Percentiles rank a stretch among this genome's conserved stretches.
Evolutionary conservation across 306 rosid species (phyloP).

Genomic region (Herpetospermum pedunculosum): DNA sequence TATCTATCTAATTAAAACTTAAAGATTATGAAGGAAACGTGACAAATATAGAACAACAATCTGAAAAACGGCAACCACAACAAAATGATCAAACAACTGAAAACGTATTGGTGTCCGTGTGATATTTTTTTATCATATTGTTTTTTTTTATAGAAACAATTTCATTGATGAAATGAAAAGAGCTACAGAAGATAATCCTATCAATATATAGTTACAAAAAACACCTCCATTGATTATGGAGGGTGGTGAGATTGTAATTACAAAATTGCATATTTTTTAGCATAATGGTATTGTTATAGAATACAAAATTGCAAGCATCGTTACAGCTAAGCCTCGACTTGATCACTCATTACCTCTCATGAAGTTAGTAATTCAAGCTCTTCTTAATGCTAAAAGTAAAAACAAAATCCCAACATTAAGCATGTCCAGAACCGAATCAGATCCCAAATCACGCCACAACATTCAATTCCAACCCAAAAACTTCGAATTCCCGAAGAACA

Average conservation of each 20-base stretch:
- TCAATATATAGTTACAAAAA: too few species aligned
- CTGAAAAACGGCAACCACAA: background rate
- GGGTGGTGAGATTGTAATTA: too few species aligned
- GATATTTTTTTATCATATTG: too few species aligned
- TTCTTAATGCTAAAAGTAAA: background rate
- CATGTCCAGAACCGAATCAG: constrained; percentile 1
- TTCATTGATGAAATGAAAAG: too few species aligned
- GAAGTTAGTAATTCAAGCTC: background rate
- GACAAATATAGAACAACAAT: background rate
- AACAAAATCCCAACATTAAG: background rate
- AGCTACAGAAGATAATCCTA: too few species aligned
- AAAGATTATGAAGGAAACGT: background rate
- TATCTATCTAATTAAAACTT: background rate
- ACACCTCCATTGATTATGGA: too few species aligned
- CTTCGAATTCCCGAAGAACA: background rate
- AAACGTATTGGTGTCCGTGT: too few species aligned
- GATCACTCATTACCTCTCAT: background rate
- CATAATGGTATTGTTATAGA: background rate
- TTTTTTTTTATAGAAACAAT: too few species aligned
- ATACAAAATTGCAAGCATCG: background rate
- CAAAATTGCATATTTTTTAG: background rate
- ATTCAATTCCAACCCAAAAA: background rate
- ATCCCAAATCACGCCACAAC: background rate
- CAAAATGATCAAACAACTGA: background rate
- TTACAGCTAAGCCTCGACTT: background rate